Conservation (phyloP, 163 green algal genomes). For the Scenedesmus sp. region DNA sequence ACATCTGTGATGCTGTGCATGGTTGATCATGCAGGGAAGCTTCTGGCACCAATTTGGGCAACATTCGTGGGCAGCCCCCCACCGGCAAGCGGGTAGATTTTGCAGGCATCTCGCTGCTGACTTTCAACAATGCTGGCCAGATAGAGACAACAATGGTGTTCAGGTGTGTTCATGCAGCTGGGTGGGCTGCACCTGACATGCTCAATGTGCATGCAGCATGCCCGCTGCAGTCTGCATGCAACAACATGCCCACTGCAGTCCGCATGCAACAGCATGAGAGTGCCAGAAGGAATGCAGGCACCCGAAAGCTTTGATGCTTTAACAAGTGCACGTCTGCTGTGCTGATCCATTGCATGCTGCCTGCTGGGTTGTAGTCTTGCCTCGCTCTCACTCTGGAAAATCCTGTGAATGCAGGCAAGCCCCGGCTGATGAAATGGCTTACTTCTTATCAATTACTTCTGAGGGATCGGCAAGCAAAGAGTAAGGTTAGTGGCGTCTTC, state of each 20-base stretch:
- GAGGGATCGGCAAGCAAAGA: neutral
- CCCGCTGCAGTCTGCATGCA: neutral
- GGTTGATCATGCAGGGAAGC: conserved; percentile 23
- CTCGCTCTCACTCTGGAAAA: neutral
- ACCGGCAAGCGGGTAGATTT: conserved; percentile 50
- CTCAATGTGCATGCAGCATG: neutral
- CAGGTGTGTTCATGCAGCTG: conserved; percentile 25
- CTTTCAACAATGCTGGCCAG: conserved; percentile 33
- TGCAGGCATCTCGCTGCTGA: conserved; percentile 40
- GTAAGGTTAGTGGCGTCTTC: neutral
- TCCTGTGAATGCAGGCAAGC: conserved; percentile 46
- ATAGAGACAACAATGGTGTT: conserved; percentile 50
- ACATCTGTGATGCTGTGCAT: neutral
- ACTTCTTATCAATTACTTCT: conserved; percentile 34
- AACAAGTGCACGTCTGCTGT: neutral
- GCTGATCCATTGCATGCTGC: neutral
- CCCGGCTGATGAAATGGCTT: conserved; percentile 50
- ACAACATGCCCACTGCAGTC: neutral
- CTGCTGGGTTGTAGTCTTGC: neutral
- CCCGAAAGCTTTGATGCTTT: too few species aligned
- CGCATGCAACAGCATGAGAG: too few species aligned
- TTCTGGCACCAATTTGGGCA: conserved; percentile 51
- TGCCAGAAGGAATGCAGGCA: neutral
- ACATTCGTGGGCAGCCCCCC: conserved; percentile 53
- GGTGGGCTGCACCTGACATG: neutral